These are phyloP conservation scores for Chlamydomonas sp. DNA, from an alignment of 139 green algal genomes.

Conservation along the genomic window DNA sequence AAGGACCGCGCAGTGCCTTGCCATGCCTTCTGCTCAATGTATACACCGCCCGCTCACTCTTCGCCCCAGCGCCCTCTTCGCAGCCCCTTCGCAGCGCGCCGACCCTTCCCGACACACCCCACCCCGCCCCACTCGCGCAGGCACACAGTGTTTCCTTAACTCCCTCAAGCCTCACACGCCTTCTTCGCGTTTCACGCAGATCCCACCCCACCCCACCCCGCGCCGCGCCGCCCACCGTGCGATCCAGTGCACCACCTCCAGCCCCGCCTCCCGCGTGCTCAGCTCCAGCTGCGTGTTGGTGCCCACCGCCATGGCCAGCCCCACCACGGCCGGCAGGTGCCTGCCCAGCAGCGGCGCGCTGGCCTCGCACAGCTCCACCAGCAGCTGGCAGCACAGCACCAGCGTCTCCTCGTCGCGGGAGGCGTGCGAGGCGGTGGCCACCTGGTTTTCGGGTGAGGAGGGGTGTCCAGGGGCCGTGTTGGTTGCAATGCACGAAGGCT, in stretches of 20 bases:
- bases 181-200: too few relatives aligned
- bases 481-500: too few relatives aligned
- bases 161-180: too few relatives aligned
- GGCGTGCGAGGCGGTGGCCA: slow-evolving; percentile 13
- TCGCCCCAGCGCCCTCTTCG: too few relatives aligned
- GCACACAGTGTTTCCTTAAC: too few relatives aligned
- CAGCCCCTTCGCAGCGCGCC: too few relatives aligned
- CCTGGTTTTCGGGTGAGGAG: neutral
- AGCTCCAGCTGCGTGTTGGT: slow-evolving; percentile 52
- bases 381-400: slow-evolving; percentile 60
- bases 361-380: slow-evolving; percentile 69
- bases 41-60: too few relatives aligned
- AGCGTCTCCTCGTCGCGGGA: slow-evolving; percentile 54
- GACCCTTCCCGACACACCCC: neutral
- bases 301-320: slow-evolving; percentile 58
- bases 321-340: slow-evolving; percentile 61
- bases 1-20: too few relatives aligned
- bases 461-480: neutral
- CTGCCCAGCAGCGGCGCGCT: slow-evolving; percentile 61
- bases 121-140: too few relatives aligned
- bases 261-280: slow-evolving; percentile 62
- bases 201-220: neutral
- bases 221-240: slow-evolving; percentile 43
- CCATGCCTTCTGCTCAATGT: too few relatives aligned
- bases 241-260: slow-evolving; percentile 69